Conservation (phyloP, 176 grass and related monocot genomes). For the Themeda triandra region DNA sequence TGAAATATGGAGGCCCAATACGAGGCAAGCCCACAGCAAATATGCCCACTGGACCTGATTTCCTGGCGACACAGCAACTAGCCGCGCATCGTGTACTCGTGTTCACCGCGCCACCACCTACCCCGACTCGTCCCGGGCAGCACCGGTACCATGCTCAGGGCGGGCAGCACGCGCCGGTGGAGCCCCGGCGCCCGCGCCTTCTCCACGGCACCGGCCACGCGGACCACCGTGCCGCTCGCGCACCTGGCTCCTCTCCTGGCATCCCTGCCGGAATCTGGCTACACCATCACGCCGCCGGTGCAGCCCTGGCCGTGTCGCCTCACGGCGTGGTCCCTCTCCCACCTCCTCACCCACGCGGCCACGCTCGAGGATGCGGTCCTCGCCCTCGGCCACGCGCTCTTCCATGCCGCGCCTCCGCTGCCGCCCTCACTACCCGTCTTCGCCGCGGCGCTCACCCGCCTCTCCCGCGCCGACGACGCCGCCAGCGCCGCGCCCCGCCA, state of each 20-base stretch:
- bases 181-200: not conserved
- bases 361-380: constrained; percentile 21
- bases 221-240: constrained; percentile 28
- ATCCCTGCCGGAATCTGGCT: constrained; percentile 27
- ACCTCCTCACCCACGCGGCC: constrained; percentile 32
- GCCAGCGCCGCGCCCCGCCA: constrained; percentile 7
- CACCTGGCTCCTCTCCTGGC: constrained; percentile 34
- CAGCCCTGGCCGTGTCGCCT: constrained; percentile 43
- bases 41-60: too few species aligned
- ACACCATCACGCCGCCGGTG: constrained; percentile 37
- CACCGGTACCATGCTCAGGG: constrained; percentile 5
- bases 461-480: constrained; percentile 11
- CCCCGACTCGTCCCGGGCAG: too few species aligned
- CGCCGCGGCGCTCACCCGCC: constrained; percentile 37
- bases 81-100: too few species aligned
- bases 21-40: too few species aligned
- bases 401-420: constrained; percentile 16
- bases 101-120: too few species aligned
- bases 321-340: constrained; percentile 16
- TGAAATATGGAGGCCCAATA: too few species aligned
- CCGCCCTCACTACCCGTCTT: constrained; percentile 31
- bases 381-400: constrained; percentile 45
- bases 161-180: not conserved
- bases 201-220: constrained; percentile 8
- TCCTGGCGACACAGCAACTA: too few species aligned